A percentile compares a stretch with the other conserved stretches of the same genome.
Evolutionary conservation across 345 rosid genomes (phyloP).

Genomic region (Capsella bursapastoris): DNA sequence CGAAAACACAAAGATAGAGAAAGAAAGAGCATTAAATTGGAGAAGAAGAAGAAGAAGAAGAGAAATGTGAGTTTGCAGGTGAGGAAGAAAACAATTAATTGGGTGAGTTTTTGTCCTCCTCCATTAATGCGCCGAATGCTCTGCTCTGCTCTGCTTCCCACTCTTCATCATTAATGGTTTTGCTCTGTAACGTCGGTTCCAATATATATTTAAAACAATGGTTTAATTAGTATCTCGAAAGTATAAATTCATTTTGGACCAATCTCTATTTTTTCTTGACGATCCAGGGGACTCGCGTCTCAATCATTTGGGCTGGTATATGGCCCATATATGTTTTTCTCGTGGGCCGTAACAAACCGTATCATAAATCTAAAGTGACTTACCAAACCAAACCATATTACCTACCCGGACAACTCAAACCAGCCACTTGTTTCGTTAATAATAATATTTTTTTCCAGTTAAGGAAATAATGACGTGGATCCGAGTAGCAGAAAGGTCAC

Average conservation of each 20-base stretch:
- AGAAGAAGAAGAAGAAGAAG: constrained; percentile 36
- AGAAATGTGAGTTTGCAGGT: constrained; percentile 51
- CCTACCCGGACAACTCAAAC: too few species aligned
- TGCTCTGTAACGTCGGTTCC: constrained; percentile 30
- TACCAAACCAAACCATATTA: too few species aligned
- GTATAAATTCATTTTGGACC: constrained; percentile 1
- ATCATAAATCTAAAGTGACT: too few species aligned
- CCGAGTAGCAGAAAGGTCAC: constrained; percentile 25
- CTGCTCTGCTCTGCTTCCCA: constrained; percentile 37
- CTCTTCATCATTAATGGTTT: constrained; percentile 42
- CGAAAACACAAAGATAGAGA: constrained; percentile 35
- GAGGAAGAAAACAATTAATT: constrained; percentile 57
- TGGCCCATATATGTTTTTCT: too few species aligned
- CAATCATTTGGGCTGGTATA: neutral
- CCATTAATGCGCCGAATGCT: constrained; percentile 59
- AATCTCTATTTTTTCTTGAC: neutral
- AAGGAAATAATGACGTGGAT: constrained; percentile 34
- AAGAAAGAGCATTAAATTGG: constrained; percentile 42
- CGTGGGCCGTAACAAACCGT: too few species aligned
- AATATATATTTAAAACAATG: neutral
- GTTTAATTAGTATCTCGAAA: neutral
- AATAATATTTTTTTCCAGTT: too few species aligned
- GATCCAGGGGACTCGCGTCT: neutral
- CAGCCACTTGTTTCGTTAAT: too few species aligned
- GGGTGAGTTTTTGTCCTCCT: constrained; percentile 50